A percentile compares a stretch with the other conserved stretches of the same genome.
Evolutionary conservation across 1,284 basidiomycete genomes (phyloP).

Genomic region (Lignosus rhinocerotis): DNA sequence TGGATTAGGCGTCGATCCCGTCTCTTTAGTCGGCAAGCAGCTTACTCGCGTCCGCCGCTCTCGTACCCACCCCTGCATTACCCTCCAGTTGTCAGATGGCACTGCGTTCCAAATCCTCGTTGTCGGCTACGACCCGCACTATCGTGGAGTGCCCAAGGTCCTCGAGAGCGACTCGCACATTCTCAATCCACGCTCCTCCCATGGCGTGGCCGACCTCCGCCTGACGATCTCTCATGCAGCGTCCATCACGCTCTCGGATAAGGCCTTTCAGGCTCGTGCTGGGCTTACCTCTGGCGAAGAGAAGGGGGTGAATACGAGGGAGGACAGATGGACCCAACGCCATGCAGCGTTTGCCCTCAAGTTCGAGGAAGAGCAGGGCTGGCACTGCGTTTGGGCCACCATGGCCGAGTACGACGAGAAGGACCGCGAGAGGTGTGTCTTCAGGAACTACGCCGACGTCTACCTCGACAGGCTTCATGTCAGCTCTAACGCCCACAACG

Average conservation of each 20-base stretch:
- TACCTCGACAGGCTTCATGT: slow-evolving; percentile 35
- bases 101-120: slow-evolving; percentile 58
- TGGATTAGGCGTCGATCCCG: slow-evolving; percentile 48
- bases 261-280: slow-evolving; percentile 44
- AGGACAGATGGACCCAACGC: slow-evolving; percentile 53
- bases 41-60: slow-evolving; percentile 51
- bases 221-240: slow-evolving; percentile 52
- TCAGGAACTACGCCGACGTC: slow-evolving; percentile 65
- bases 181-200: slow-evolving; percentile 35
- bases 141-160: slow-evolving; percentile 55
- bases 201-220: slow-evolving; percentile 37
- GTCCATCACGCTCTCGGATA: slow-evolving; percentile 56
- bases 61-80: slow-evolving; percentile 53
- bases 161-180: slow-evolving; percentile 56
- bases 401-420: slow-evolving; percentile 49
- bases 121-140: slow-evolving; percentile 59
- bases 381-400: slow-evolving; percentile 67
- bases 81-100: slow-evolving; percentile 55
- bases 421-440: slow-evolving; percentile 42
- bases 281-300: not conserved
- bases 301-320: slow-evolving; percentile 22
- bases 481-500: not conserved
- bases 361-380: slow-evolving; percentile 43
- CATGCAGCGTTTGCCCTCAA: slow-evolving; percentile 53
- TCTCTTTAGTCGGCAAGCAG: slow-evolving; percentile 50